phyloP scores from a whole-genome alignment of 2,329 filamentous ascomycete species.

The Xylaria arbuscula region DNA sequence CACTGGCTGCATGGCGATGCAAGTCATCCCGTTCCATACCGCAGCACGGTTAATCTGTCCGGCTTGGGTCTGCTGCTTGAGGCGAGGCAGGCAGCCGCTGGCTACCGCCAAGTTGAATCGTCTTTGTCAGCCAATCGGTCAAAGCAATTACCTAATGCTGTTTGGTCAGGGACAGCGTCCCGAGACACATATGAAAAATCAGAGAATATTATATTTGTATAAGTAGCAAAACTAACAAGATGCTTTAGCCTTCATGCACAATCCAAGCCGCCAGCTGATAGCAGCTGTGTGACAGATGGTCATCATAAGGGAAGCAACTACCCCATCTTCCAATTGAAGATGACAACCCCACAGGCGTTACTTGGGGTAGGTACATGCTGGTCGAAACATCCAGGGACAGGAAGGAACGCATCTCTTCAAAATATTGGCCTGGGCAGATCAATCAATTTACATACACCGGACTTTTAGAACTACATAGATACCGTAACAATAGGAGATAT shows the following conservation, averaged over 20 bases:
- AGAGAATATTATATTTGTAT: too few species aligned
- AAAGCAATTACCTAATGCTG: not conserved
- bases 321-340: too few species aligned
- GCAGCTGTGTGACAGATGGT: too few species aligned
- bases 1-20: slow-evolving; percentile 2
- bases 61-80: not conserved
- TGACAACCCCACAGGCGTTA: too few species aligned
- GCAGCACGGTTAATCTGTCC: not conserved
- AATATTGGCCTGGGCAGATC: not conserved
- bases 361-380: too few species aligned
- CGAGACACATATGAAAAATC: too few species aligned
- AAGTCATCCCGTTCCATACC: slow-evolving; percentile 9
- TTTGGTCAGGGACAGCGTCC: too few species aligned
- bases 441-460: slow-evolving; percentile 5
- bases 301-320: too few species aligned
- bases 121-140: not conserved
- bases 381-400: too few species aligned
- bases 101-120: not conserved
- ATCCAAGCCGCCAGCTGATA: not conserved
- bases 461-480: slow-evolving; percentile 37
- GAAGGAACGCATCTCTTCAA: too few species aligned
- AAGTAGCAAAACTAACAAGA: too few species aligned
- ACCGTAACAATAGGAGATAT: slow-evolving; percentile 46
- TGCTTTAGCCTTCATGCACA: too few species aligned
- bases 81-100: not conserved